These are phyloP conservation scores for Ciborinia camelliae DNA, from an alignment of 2,329 filamentous ascomycete species.

Conservation along the genomic window DNA sequence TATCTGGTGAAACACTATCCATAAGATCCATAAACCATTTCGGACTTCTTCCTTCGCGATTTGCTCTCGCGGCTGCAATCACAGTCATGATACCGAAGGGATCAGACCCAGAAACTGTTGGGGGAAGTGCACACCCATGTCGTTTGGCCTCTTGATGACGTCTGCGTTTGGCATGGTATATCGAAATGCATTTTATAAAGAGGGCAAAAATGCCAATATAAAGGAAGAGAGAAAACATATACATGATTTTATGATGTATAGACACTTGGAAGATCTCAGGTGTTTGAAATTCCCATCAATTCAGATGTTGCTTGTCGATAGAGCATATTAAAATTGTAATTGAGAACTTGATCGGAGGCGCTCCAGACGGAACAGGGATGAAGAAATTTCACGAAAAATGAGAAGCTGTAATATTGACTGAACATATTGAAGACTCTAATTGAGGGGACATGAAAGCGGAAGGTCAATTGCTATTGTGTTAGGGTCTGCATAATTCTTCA, in stretches of 20 bases:
- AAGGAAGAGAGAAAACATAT: constrained; percentile 7
- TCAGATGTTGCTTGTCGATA: not conserved
- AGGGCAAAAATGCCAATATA: not conserved
- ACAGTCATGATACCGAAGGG: not conserved
- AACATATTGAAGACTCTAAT: not conserved
- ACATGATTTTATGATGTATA: not conserved
- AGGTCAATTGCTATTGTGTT: not conserved
- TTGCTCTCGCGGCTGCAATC: not conserved
- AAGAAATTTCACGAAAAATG: not conserved
- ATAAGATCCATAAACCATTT: constrained; percentile 7
- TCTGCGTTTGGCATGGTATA: not conserved
- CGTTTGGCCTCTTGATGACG: not conserved
- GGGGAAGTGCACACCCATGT: not conserved
- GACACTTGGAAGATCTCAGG: not conserved
- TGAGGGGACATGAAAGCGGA: no score
- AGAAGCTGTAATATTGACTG: not conserved
- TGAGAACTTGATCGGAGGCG: not conserved
- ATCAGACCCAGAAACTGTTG: not conserved
- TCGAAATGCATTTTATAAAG: not conserved
- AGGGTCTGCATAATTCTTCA: not conserved
- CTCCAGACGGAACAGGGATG: not conserved
- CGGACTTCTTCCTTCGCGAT: not conserved
- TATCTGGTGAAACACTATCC: not conserved
- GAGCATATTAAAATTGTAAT: not conserved
- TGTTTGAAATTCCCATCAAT: not conserved